phyloP scores from a whole-genome alignment of 2,329 filamentous ascomycete species.

The Epichloe elymi region DNA sequence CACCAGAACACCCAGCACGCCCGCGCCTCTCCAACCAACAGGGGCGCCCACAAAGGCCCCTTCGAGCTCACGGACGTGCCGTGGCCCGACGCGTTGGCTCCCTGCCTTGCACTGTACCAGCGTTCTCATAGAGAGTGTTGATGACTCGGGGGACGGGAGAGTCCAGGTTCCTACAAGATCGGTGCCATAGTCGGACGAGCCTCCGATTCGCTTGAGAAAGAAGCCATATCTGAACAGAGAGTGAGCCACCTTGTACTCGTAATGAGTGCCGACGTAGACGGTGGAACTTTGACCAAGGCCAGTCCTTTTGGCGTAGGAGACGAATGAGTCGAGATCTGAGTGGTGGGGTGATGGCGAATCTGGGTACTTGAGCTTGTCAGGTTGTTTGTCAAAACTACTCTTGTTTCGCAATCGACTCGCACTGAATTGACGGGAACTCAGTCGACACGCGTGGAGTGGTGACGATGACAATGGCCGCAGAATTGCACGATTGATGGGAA shows the following conservation, averaged over 20 bases:
- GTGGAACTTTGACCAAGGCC: slow-evolving; percentile 42
- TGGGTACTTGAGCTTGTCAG: slow-evolving; percentile 24
- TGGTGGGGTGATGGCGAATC: slow-evolving; percentile 38
- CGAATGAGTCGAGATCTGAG: slow-evolving; percentile 49
- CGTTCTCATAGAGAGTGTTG: slow-evolving; percentile 26
- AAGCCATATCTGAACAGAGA: slow-evolving; percentile 50
- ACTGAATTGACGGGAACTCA: neutral
- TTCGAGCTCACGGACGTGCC: slow-evolving; percentile 60
- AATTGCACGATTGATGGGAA: neutral
- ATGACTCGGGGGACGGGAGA: slow-evolving; percentile 25
- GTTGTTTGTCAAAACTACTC: neutral
- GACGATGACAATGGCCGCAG: neutral
- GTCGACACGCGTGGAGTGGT: neutral
- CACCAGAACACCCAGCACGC: slow-evolving; percentile 59
- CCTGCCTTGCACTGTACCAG: slow-evolving; percentile 57
- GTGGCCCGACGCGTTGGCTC: slow-evolving; percentile 38
- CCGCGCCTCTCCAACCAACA: slow-evolving; percentile 51
- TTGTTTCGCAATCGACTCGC: neutral
- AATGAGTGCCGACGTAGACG: slow-evolving; percentile 59
- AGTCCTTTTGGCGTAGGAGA: slow-evolving; percentile 45
- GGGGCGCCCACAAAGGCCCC: slow-evolving; percentile 67
- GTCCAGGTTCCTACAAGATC: slow-evolving; percentile 62
- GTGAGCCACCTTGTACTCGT: slow-evolving; percentile 56
- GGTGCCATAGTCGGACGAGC: slow-evolving; percentile 55
- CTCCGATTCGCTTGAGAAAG: slow-evolving; percentile 50